Evolutionary conservation across 306 rosid genomes (phyloP), one percentile per base, ranked within the genome.

Genomic region (Spatholobus suberectus): DNA sequence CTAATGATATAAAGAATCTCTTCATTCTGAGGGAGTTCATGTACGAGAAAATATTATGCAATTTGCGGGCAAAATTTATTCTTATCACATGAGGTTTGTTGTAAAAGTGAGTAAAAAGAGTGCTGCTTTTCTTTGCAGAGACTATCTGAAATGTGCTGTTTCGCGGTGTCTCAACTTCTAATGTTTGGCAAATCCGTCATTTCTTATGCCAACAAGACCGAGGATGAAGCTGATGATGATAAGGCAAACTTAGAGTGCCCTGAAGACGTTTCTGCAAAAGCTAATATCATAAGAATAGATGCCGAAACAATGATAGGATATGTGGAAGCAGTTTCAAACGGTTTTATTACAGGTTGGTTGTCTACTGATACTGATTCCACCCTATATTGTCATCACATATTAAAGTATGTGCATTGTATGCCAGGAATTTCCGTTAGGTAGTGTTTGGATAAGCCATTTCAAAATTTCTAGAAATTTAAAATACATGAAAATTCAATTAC

Each of bases 21-120:
- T 96, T 77, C 99, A 94, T 83, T 96, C 98, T 0, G 98, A 96
- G 93, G 99, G 99, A 34, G 93, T 90, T 88, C 99, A 96, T 91
- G 99, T 96, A 93, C 43, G 91, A 5, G 27, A 52, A 70, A 51
- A 83, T 85, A 41, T 61, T 74, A 61, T 9, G 41, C 62, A 40
- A 70, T 61, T 79, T 80, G 6, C 29, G 8, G 24, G 26, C 78
- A 37, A 80, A 71, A 20, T 71, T 55, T 66, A 54, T 14, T 65
- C 73, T 24, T 65, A 44, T 70, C 20, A 6, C 69, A 20, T 21
- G 35, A 13, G 29, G 76, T 46, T 44, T 81, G 44, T 58, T 43
- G 49, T 54, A 26, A 15, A 80, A 71, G 40, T 76, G 77, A 70
- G n/a, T 80, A 37, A 75, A 82, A 35, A 38, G 3, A n/a, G 18